A percentile compares a stretch with the other conserved stretches of the same genome.
Evolutionary conservation across 2,329 filamentous ascomycete genomes (phyloP).

Genomic region (Trichoderma sp.): DNA sequence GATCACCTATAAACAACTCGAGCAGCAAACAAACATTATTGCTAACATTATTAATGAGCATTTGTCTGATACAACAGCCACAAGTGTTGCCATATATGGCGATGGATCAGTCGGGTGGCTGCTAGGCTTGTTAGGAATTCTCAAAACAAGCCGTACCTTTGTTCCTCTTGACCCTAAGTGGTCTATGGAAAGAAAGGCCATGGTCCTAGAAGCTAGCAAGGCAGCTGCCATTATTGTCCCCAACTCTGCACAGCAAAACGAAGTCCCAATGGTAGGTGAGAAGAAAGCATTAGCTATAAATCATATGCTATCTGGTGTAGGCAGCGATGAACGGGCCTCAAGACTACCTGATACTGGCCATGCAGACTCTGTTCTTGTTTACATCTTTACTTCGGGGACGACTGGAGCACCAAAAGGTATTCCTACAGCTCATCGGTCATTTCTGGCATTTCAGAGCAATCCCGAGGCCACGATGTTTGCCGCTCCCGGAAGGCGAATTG

Average conservation of each 20-base stretch:
- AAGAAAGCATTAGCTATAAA: neutral
- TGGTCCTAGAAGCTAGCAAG: neutral
- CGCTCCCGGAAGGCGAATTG: constrained; percentile 12
- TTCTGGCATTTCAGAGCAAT: constrained; percentile 18
- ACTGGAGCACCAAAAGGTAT: constrained; percentile 20
- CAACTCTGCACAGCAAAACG: neutral
- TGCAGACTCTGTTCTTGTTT: neutral
- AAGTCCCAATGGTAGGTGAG: neutral
- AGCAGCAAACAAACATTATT: neutral
- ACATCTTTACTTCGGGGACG: constrained; percentile 20
- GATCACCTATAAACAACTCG: neutral
- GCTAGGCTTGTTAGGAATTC: constrained; percentile 1
- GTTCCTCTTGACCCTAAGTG: constrained; percentile 19
- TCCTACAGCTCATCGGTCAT: constrained; percentile 4
- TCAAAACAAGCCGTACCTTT: constrained; percentile 11
- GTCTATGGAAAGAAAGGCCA: neutral
- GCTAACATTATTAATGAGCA: neutral
- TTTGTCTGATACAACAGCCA: neutral
- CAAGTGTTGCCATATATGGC: constrained; percentile 1
- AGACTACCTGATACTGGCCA: neutral
- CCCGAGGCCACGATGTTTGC: constrained; percentile 16
- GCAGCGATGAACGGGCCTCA: neutral
- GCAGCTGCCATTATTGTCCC: neutral
- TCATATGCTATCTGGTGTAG: neutral
- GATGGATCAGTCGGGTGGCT: constrained; percentile 17